Base-by-base conservation (phyloP, 2,329 filamentous ascomycete genomes). In the Pseudogymnoascus sp. region DNA sequence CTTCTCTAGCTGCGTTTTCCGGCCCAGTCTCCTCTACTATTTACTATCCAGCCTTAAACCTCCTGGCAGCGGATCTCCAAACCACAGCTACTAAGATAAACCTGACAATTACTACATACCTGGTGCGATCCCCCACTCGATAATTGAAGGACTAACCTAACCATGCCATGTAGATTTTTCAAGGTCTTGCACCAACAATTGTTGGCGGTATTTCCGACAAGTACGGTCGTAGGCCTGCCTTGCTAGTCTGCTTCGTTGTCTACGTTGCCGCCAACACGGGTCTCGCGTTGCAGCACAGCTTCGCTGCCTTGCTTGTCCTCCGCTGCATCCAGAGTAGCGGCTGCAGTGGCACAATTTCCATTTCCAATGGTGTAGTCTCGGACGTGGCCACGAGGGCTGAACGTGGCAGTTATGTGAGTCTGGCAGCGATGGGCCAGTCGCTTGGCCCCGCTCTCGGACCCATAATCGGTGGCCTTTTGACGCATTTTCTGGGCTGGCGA, bases 361-460 rank as follows among this genome's bases (percentile, higher is more conserved):
- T 90, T 6, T 78, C 77, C 0, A 76, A 76, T 26, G 87, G 82
- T 0, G 81, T 89, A 0, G 80, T 90, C 1, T 83, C 83, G 0
- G 88, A 91, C 69, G 76, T 88, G 6, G 78, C 83, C 5, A 87
- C 83, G 0, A 80, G 81, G 1, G 81, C 80, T 1, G 86, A 90
- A 69, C 76, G 71, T 63, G 70, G 87, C 65, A 86, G 82, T 59
- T 92, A 88, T 70, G 87, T 92, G 76, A 87, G 83, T 59, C 79
- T 84, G 68, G 81, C 85, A 33, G 59, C 66, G 66, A 42, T 61
- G 63, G 24, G 70, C 65, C 6, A 42, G 65, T 72, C 72, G 69
- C 71, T 81, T 19, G 79, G 76, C 0, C 79, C 79, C 5, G 77
- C 79, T 0, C 65, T 83, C 7, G 80, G 78, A 0, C 81, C 82